phyloP scores from a whole-genome alignment of 768 basidiomycete species.

The Leccinum sublutescens region DNA sequence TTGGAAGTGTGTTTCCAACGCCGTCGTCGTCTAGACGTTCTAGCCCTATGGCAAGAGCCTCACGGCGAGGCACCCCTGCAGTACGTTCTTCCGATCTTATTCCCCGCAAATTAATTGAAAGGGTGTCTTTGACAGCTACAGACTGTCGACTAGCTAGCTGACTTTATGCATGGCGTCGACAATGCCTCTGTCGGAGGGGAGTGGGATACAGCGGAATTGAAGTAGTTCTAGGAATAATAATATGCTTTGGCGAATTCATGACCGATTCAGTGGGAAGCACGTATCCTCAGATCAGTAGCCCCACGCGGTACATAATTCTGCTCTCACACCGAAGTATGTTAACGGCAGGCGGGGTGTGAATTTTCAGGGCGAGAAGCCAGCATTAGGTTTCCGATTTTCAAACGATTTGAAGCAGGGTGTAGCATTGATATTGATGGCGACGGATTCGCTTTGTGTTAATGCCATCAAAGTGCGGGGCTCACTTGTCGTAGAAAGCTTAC shows the following conservation, averaged over 20 bases:
- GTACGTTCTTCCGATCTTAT: constrained; percentile 21
- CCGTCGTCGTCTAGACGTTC: constrained; percentile 33
- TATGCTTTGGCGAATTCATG: background rate
- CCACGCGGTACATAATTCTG: background rate
- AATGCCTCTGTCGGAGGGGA: background rate
- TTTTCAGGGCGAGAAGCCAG: constrained; percentile 29
- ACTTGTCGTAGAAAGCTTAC: constrained; percentile 1
- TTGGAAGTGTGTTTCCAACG: constrained; percentile 28
- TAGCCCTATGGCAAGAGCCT: constrained; percentile 33
- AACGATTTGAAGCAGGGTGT: constrained; percentile 12
- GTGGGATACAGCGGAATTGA: background rate
- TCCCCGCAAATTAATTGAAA: constrained; percentile 29
- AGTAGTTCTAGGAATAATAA: background rate
- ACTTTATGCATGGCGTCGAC: constrained; percentile 3
- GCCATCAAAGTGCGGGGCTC: constrained; percentile 27
- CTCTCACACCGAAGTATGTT: constrained; percentile 8
- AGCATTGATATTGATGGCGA: constrained; percentile 17
- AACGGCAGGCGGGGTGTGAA: constrained; percentile 22
- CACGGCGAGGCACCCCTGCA: constrained; percentile 25
- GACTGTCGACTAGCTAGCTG: constrained; percentile 16
- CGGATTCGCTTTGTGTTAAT: constrained; percentile 11
- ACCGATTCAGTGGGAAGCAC: background rate
- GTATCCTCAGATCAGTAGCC: background rate
- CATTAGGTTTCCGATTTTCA: constrained; percentile 33
- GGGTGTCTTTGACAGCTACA: constrained; percentile 13